Base-by-base conservation (phyloP, 768 basidiomycete genomes). In the Boletus vinaceobasis region DNA sequence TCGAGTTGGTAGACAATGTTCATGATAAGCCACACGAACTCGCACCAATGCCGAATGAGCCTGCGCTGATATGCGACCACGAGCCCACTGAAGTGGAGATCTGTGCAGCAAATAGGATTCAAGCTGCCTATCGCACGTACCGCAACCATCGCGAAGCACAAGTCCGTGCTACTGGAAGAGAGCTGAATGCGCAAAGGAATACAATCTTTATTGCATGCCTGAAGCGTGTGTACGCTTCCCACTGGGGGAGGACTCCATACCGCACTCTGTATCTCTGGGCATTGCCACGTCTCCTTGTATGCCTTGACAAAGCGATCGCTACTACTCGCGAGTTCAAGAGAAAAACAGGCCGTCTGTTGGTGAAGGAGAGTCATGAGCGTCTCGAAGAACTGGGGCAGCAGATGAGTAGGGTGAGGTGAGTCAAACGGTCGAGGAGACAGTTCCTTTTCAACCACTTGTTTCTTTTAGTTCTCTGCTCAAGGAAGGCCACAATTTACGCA, bases 251-350 rank as follows among this genome's bases (percentile, higher is more conserved):
- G 26, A 59, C 56, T 6, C 55, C 51, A 17, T 79, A 82, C 54
- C 70, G 69, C 14, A 51, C 62, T 0, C 63, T 76, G 14, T 79
- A 75, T 59, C 62, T 68, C 6, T 67, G 68, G 46, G 66, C 67
- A 17, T 64, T 81, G 8, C 76, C 78, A 2, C 74, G 71, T 48
- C 58, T 80, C 29, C 62, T 79, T 3, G 56, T 75, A 2, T 77
- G 73, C 56, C 67, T 81, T 29, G 74, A 80, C 44, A 50, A 63
- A n/a, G 60, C 66, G 21, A 62, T 71, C 11, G 36, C 60, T 2
- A 27, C 65, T 19, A 57, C 71, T 8, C 38, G 62, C 37, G 46
- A 61, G 17, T 56, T 63, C 47, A 79, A 78, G 64, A 53, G 19
- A 7, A 59, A 61, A 21, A 60, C 64, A 3, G 79, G 73, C 49